Conservation (phyloP, 805 yeast genomes). For the Starmerella tilneyi region DNA sequence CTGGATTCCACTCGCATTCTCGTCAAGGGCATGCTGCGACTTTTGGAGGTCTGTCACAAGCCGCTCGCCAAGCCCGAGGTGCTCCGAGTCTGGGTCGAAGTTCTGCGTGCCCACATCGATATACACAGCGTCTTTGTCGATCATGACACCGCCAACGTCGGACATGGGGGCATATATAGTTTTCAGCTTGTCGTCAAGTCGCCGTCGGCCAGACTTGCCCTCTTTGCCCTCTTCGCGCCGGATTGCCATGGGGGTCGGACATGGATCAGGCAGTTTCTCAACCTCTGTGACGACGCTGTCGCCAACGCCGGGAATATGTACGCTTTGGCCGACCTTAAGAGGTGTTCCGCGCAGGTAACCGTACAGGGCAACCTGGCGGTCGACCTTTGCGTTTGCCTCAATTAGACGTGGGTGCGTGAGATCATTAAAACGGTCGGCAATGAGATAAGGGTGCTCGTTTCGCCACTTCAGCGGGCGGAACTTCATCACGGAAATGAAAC, state of each 20-base stretch:
- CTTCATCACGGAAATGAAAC: constrained; percentile 94
- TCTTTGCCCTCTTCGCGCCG: constrained; percentile 63
- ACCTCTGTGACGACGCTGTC: constrained; percentile 66
- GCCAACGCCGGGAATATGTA: constrained; percentile 94
- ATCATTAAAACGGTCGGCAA: constrained; percentile 87
- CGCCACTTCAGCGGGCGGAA: constrained; percentile 99
- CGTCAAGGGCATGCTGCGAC: constrained; percentile 50
- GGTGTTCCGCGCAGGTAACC: constrained; percentile 96
- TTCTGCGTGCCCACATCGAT: constrained; percentile 58
- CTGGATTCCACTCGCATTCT: constrained; percentile 56
- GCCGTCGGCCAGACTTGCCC: constrained; percentile 53
- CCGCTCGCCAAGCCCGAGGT: constrained; percentile 75
- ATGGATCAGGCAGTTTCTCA: constrained; percentile 93
- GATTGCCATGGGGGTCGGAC: constrained; percentile 92
- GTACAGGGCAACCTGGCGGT: constrained; percentile 80
- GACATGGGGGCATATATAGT: constrained; percentile 98
- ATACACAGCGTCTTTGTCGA: constrained; percentile 95
- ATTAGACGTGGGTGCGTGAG: constrained; percentile 82
- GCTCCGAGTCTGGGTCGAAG: constrained; percentile 40
- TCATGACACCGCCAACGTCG: constrained; percentile 96
- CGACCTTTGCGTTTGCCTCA: constrained; percentile 69
- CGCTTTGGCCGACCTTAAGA: constrained; percentile 57
- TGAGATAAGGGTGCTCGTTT: constrained; percentile 90
- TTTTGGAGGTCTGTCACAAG: constrained; percentile 73
- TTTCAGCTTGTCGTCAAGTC: constrained; percentile 89